Evolutionary conservation across 1,284 basidiomycete species (phyloP).

Genomic region (Puccinia hordei): DNA sequence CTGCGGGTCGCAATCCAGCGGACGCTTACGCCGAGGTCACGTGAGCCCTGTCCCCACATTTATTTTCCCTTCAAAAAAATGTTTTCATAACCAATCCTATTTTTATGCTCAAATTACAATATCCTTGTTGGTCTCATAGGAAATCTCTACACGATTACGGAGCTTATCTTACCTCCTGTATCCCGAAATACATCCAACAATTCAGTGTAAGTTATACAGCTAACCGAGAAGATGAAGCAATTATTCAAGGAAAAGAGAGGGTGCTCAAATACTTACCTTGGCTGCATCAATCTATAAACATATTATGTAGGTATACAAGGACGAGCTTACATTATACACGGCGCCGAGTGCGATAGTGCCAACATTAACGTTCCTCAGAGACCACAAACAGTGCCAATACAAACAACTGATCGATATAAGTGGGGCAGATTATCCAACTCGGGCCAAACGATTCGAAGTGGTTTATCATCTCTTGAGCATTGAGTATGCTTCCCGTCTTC

Average conservation of each 20-base stretch:
- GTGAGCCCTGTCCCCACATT: conserved; percentile 8
- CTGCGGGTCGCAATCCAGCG: conserved; percentile 40
- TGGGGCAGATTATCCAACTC: conserved; percentile 91
- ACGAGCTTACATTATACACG: conserved; percentile 89
- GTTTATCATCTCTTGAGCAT: conserved; percentile 93
- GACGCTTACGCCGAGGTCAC: conserved; percentile 31
- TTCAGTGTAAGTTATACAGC: conserved; percentile 66
- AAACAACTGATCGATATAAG: conserved; percentile 90
- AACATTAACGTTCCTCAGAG: conserved; percentile 87
- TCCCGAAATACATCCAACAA: conserved; percentile 93
- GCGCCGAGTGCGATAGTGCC: conserved; percentile 80
- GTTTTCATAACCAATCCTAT: neutral
- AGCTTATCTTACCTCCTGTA: conserved; percentile 74
- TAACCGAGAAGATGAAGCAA: neutral
- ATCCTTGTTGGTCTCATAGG: neutral
- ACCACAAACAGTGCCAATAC: conserved; percentile 95
- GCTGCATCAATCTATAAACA: no score
- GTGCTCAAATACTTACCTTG: no score
- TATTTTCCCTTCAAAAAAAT: neutral
- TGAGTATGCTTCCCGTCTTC: conserved; percentile 71
- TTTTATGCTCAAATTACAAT: neutral
- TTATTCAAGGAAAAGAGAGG: neutral
- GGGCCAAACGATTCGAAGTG: conserved; percentile 92
- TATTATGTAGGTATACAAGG: conserved; percentile 73
- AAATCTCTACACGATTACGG: conserved; percentile 46